Base-by-base conservation (phyloP, 139 green algal genomes). In the Helicosporidium sp. region DNA sequence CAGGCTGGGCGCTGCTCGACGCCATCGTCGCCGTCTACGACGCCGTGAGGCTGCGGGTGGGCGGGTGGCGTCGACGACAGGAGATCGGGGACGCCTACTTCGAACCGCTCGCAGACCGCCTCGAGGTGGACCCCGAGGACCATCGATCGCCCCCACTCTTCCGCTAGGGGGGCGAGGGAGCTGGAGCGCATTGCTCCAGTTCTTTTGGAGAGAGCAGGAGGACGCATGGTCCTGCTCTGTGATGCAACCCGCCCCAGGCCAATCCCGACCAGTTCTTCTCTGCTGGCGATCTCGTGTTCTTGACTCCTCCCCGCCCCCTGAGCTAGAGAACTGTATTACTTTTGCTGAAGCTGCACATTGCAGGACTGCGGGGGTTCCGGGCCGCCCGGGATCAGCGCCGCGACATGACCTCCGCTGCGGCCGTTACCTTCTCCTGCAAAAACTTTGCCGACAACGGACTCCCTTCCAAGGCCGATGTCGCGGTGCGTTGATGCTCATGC, bases 81-180 rank as follows among this genome's bases (percentile, higher is more conserved):
- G 42, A 27, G 42, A 22, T 22, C 6, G 20, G 42, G 44, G 46
- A 43, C 13, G 46, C 40, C 8, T 57, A 53, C 47, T 68, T 57
- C 29, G 54, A 61, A 46, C 54, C 54, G 7, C 46, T 61, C 28
- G 37, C 46, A 3, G 52, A 42, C 43, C 45, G 42, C 4, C 52
- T 60, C 12, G 59, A 57, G 6, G 24, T 67, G 7, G 59, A 67
- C 6, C 59, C 59, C 0, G 59, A 67, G 28, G 59, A 67, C 23
- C 52, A 67, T 20, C 39, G 44, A 23, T 50, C 29, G 12, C 59
- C 59, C 26, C 57, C 57, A 8, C 41, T 64, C 10, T 55, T 64
- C 44, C n/a, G n/a, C n/a, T n/a, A n/a, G n/a, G n/a, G n/a, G n/a
- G n/a, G n/a, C n/a, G n/a, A n/a, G n/a, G n/a, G n/a, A n/a, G n/a